Evolutionary conservation across 257 asterid genomes (phyloP).

Genomic region (Primulina huaijiensis): DNA sequence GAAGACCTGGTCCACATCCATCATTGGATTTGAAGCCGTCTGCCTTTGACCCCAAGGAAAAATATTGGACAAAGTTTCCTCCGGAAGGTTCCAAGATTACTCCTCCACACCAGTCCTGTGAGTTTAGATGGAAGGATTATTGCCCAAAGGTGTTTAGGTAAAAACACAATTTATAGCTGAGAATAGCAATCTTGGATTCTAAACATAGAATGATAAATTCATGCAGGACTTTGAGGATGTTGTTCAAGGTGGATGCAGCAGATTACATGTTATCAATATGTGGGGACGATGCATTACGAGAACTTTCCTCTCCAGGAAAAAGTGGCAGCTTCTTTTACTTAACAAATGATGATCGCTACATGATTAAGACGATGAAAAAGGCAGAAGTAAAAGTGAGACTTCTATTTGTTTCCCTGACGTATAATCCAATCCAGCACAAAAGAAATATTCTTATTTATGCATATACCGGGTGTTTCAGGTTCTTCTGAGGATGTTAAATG

Average conservation of each 20-base stretch:
- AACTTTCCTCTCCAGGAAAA: constrained; percentile 90
- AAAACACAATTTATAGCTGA: background rate
- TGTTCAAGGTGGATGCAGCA: constrained; percentile 94
- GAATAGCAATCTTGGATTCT: background rate
- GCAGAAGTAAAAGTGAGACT: constrained; percentile 85
- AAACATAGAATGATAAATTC: background rate
- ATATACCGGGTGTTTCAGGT: constrained; percentile 32
- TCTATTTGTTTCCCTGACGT: background rate
- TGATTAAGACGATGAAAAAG: constrained; percentile 96
- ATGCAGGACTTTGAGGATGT: constrained; percentile 68
- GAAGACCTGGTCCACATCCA: constrained; percentile 81
- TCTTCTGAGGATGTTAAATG: constrained; percentile 63
- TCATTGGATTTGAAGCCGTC: constrained; percentile 80
- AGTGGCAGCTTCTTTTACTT: constrained; percentile 95
- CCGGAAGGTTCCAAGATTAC: constrained; percentile 85
- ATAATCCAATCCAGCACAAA: background rate
- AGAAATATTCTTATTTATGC: background rate
- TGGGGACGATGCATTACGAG: constrained; percentile 83
- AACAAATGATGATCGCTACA: constrained; percentile 92
- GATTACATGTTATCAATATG: constrained; percentile 95
- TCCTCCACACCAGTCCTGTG: constrained; percentile 82
- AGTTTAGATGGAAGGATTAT: constrained; percentile 93
- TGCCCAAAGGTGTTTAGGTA: constrained; percentile 97
- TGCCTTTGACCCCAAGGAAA: constrained; percentile 88
- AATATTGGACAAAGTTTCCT: constrained; percentile 92